Percentiles rank a stretch among this genome's conserved stretches.
Evolutionary conservation across 2,329 filamentous ascomycete species (phyloP).

Genomic region (Microdochium paspali): DNA sequence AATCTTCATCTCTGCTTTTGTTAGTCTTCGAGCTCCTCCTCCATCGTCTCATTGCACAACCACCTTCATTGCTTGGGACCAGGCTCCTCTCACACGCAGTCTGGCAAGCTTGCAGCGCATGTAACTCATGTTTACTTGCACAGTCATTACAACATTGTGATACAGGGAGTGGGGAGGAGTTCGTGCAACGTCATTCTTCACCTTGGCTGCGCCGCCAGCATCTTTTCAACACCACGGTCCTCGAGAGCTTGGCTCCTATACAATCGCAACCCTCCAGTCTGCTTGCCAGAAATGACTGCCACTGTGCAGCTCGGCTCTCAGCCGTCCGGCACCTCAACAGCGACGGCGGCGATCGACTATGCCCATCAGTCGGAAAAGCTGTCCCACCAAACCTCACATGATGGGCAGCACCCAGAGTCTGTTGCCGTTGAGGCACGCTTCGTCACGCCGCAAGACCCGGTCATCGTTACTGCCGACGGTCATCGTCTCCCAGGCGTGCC

Average conservation of each 20-base stretch:
- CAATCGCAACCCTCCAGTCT: background rate
- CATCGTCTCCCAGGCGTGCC: constrained; percentile 60
- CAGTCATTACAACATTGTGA: background rate
- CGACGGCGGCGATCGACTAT: constrained; percentile 42
- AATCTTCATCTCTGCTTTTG: too few relatives aligned
- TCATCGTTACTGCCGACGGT: constrained; percentile 60
- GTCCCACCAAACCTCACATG: constrained; percentile 27
- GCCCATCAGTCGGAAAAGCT: constrained; percentile 52
- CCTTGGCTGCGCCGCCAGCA: too few relatives aligned
- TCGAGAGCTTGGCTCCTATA: too few relatives aligned
- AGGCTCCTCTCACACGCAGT: too few relatives aligned
- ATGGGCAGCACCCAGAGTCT: constrained; percentile 20
- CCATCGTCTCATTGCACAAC: too few relatives aligned
- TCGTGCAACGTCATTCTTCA: background rate
- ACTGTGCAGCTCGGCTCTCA: background rate
- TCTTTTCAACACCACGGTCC: too few relatives aligned
- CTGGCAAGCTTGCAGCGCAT: background rate
- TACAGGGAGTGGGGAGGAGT: background rate
- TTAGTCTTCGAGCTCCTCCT: too few relatives aligned
- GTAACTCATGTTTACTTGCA: background rate
- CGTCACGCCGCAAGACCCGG: constrained; percentile 61
- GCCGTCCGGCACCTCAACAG: constrained; percentile 15
- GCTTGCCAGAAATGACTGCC: background rate
- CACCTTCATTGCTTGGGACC: too few relatives aligned
- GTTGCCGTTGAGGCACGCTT: constrained; percentile 55